Evolutionary conservation across 345 rosid genomes (phyloP), one percentile per base, ranked within the genome.

Genomic region (Tarenaya hassleriana): DNA sequence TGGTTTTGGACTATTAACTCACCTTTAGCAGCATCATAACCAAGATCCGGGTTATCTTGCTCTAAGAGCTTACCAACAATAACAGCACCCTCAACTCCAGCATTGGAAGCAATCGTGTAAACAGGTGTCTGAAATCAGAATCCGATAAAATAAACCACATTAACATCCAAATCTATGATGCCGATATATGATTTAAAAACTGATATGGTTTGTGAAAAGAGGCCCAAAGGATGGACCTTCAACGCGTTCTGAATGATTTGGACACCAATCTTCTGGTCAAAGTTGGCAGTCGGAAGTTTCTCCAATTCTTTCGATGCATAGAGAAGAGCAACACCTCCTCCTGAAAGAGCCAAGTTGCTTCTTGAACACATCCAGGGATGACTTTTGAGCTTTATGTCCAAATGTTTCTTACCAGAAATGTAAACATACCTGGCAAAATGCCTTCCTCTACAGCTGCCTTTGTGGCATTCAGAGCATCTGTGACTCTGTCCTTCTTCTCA

Each of bases 391-490:
- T 41, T 39, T 37, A 1, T 10, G 19, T 34, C 56, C 44, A 35
- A 37, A 19, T 34, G 7, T 52, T 14, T 16, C 12, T 2, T 10
- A 20, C 1, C 10, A 24, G 13, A 24, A 17, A 46, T n/a, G 9
- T 6, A 32, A 34, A 29, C 34, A 21, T 69, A 87, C 98, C 96
- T 60, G 97, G 77, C 21, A 94, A 84, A 56, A 94, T 94, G 50
- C 99, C 99, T 86, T 88, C 99, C 67, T 94, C 99, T 7, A 88
- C 95, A 16, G 97, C 97, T 51, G 97, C 99, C 68, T 94, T 88
- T 7, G 99, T 94, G 27, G 99, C 97, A 73, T 94, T 92, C 56
- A 94, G 60, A 15, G 99, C 99, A 81, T 94, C 97, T 0, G 92
- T 94, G 41, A 88, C 97, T 63, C 99, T 77, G 51, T 94, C 99